Percentiles rank a stretch among this genome's conserved stretches.
These are phyloP conservation scores for Daldinia caldariorum DNA, from an alignment of 495 filamentous ascomycete genomes.

Conservation along the genomic window DNA sequence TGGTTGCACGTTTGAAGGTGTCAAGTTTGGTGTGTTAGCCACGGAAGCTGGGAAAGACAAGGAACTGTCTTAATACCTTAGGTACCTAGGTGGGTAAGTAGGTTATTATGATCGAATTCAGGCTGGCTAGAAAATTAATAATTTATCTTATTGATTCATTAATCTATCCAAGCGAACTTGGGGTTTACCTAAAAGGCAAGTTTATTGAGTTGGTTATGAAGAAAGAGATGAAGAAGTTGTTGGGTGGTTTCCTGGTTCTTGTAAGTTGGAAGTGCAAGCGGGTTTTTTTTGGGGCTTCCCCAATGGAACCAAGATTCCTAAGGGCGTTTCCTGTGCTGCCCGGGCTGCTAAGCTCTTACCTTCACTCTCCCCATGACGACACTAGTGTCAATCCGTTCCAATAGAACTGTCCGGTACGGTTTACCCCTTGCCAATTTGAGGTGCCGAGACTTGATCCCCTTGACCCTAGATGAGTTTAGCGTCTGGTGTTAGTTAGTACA, in stretches of 20 bases:
- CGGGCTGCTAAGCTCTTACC: constrained; percentile 3
- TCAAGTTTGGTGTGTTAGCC: background rate
- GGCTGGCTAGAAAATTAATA: background rate
- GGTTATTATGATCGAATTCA: background rate
- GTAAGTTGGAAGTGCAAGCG: constrained; percentile 27
- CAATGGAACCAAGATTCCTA: constrained; percentile 26
- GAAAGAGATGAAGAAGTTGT: constrained; percentile 3
- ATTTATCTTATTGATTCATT: background rate
- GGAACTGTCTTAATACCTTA: background rate
- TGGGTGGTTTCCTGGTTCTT: background rate
- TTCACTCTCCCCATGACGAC: constrained; percentile 43
- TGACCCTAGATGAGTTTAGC: constrained; percentile 21
- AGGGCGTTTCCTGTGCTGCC: no score
- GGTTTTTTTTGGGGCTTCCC: constrained; percentile 24
- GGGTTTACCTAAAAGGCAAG: constrained; percentile 5
- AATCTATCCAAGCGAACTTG: background rate
- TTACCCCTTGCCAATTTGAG: constrained; percentile 32
- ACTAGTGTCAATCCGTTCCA: constrained; percentile 34
- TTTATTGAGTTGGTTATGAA: background rate
- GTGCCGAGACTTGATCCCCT: constrained; percentile 32
- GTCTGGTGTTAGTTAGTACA: background rate
- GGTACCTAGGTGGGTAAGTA: background rate
- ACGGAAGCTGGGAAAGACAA: background rate
- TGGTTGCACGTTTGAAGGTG: constrained; percentile 12
- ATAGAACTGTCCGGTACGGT: constrained; percentile 12